Base-by-base conservation (phyloP, 169 alveolate genomes). In the Eimeria sp. region DNA sequence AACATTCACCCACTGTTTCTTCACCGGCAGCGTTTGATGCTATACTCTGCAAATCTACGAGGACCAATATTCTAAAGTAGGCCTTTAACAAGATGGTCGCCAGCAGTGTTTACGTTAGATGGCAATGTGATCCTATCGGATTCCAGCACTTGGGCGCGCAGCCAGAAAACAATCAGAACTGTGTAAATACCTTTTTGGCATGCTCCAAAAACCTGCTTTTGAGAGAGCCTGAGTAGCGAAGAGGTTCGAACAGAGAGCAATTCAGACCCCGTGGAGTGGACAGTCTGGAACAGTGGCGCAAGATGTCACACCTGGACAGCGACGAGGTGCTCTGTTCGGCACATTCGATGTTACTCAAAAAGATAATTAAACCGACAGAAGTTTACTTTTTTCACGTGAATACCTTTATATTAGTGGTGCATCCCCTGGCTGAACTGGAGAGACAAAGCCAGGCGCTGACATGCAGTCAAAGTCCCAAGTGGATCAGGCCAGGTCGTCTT, bases 401-500 rank as follows among this genome's bases (percentile, higher is more conserved):
- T 37, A 25, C 11, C 6, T 40, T 40, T 54, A 40, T 40, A 18
- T 37, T 72, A 10, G 33, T 72, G 56, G 14, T 18, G 56, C 82
- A 13, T 16, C 56, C 82, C 37, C 20, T 6, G 58, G 33, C 33
- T 37, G 82, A 72, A 72, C 56, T 72, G 58, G 56, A 72, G 82
- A 72, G 88, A 78, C 64, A 78, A 25, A 49, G 88, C 66, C 66
- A 46, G 40, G 87, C 37, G 88, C 43, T 27, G 90, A 40, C 93
- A 85, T 85, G 93, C 82, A 60, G 93, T 66, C 93, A 37, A 25
- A 85, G 93, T 85, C 93, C 93, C 82, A 64, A 62, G 58, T 30
- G 64, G 33, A 46, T 46, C 37, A 43, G 40, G 62, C 64, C 43
- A 46, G 87, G 40, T n/a, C 87, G 62, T 27, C 66, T 54, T 49